A percentile compares a stretch with the other conserved stretches of the same genome.
Evolutionary conservation across 768 basidiomycete genomes (phyloP).

Genomic region (Tylopilus rubrobrunneus): DNA sequence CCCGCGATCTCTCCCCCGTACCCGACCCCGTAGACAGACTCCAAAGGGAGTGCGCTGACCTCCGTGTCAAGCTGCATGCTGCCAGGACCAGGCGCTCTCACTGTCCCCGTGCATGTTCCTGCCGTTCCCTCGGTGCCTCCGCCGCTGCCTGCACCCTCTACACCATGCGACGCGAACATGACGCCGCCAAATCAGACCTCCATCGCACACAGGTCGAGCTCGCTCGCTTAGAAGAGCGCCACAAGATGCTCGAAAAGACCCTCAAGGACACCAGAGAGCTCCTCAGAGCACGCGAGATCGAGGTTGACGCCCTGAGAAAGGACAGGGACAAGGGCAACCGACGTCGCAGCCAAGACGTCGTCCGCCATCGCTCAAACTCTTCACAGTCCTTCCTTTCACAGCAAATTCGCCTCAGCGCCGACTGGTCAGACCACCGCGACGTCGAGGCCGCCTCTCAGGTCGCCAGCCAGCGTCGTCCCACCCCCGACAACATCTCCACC

Average conservation of each 20-base stretch:
- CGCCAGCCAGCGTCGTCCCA: slow-evolving; percentile 12
- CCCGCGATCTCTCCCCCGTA: slow-evolving; percentile 34
- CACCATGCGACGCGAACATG: slow-evolving; percentile 51
- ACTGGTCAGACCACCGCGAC: slow-evolving; percentile 30
- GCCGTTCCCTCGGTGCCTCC: slow-evolving; percentile 33
- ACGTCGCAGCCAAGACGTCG: slow-evolving; percentile 28
- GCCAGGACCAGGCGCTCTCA: slow-evolving; percentile 30
- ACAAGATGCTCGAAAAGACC: slow-evolving; percentile 57
- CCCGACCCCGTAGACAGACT: slow-evolving; percentile 37
- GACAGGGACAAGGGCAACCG: slow-evolving; percentile 36
- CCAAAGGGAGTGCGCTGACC: slow-evolving; percentile 41
- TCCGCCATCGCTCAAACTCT: slow-evolving; percentile 29
- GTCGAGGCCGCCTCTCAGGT: slow-evolving; percentile 15
- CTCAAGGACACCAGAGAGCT: slow-evolving; percentile 62
- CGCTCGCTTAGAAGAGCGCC: slow-evolving; percentile 57
- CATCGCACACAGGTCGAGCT: slow-evolving; percentile 52
- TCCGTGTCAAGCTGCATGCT: slow-evolving; percentile 40
- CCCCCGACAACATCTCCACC: slow-evolving; percentile 27
- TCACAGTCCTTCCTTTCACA: slow-evolving; percentile 28
- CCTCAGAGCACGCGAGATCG: slow-evolving; percentile 53
- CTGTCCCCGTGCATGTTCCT: slow-evolving; percentile 30
- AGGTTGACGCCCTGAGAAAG: slow-evolving; percentile 51
- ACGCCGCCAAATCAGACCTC: slow-evolving; percentile 52
- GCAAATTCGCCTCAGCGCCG: slow-evolving; percentile 31
- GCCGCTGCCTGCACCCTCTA: slow-evolving; percentile 41